Percentiles rank a stretch among this genome's conserved stretches.
Evolutionary conservation across 371 early-diverging fungal genomes (phyloP).

Genomic region (Amoeboaphelidium protococcarum): DNA sequence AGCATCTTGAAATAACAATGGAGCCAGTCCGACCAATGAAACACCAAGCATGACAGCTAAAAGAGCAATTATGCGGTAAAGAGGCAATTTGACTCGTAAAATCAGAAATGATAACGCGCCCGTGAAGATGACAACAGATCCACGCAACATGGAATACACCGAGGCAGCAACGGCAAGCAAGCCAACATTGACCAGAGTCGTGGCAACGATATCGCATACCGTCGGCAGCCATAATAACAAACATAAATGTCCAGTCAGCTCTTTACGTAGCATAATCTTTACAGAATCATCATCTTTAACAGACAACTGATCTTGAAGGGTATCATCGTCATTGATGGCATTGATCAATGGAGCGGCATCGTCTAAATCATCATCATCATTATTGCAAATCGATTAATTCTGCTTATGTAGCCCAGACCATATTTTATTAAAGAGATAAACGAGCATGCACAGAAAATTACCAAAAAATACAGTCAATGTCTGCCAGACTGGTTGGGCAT

Average conservation of each 20-base stretch:
- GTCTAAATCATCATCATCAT: too few species aligned
- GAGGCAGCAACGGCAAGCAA: slow-evolving; percentile 68
- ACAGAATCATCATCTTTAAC: neutral
- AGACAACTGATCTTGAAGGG: neutral
- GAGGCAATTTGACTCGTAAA: slow-evolving; percentile 37
- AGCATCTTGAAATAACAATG: neutral
- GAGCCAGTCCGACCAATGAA: slow-evolving; percentile 35
- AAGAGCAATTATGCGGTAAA: slow-evolving; percentile 55
- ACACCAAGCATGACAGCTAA: slow-evolving; percentile 52
- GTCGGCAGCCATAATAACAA: slow-evolving; percentile 69
- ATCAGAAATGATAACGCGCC: slow-evolving; percentile 60
- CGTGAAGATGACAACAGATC: slow-evolving; percentile 76
- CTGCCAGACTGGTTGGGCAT: slow-evolving; percentile 96
- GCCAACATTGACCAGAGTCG: slow-evolving; percentile 85
- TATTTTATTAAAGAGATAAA: slow-evolving; percentile 10
- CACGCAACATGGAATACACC: slow-evolving; percentile 89
- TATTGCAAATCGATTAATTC: too few species aligned
- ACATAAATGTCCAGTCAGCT: slow-evolving; percentile 24
- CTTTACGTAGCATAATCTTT: neutral
- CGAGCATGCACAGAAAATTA: slow-evolving; percentile 43
- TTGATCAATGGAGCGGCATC: too few species aligned
- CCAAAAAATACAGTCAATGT: slow-evolving; percentile 87
- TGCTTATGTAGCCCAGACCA: too few species aligned
- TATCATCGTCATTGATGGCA: neutral
- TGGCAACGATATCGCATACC: slow-evolving; percentile 65